Conservation (phyloP, 2,329 filamentous ascomycete species). For the Monosporascus sp. region DNA sequence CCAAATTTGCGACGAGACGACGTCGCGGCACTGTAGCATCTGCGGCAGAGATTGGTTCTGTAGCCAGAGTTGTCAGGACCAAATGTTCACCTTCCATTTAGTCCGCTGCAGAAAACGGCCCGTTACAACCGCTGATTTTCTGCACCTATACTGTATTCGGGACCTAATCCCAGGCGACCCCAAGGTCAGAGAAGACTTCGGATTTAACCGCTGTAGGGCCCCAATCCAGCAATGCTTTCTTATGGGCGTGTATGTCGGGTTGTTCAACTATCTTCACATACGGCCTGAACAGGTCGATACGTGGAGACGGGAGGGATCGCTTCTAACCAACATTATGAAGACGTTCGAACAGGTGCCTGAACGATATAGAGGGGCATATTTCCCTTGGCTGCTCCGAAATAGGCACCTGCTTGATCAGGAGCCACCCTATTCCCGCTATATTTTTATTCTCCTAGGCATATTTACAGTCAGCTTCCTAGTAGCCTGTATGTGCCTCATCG, state of each 20-base stretch:
- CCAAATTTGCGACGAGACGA: not conserved
- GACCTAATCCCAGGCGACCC: not conserved
- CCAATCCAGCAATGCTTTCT: not conserved
- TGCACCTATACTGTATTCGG: not conserved
- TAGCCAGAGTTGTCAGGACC: not conserved
- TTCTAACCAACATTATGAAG: not conserved
- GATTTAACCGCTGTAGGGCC: not conserved
- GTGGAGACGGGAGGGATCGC: not conserved
- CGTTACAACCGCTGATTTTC: not conserved
- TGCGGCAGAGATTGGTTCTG: not conserved
- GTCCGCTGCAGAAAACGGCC: not conserved
- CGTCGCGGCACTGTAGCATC: not conserved
- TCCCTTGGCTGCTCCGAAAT: not conserved
- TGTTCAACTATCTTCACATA: not conserved
- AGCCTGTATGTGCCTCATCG: no score
- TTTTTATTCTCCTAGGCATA: no score
- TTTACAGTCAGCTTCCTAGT: no score
- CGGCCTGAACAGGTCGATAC: not conserved
- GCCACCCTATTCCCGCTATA: no score
- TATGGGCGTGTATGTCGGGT: not conserved
- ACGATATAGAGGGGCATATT: not conserved
- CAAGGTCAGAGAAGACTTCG: not conserved
- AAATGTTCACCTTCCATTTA: not conserved
- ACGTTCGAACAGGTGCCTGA: not conserved
- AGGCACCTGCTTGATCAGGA: not conserved